Conservation (phyloP, 2,329 filamentous ascomycete genomes). For the Exophiala sp. region DNA sequence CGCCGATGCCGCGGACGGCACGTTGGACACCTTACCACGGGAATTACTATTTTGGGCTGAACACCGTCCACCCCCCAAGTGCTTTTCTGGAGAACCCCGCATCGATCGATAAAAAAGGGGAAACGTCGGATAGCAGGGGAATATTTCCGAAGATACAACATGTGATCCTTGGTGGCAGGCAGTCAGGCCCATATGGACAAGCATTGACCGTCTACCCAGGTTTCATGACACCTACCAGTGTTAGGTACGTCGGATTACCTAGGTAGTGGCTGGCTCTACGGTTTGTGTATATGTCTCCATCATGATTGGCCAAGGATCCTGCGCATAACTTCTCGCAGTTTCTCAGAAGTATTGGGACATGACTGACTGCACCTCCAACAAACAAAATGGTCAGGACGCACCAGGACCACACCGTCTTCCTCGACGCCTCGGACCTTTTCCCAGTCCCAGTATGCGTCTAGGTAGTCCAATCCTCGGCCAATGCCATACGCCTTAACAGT, state of each 20-base stretch:
- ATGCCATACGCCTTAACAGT: slow-evolving; percentile 50
- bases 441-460: slow-evolving; percentile 63
- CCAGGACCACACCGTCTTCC: slow-evolving; percentile 56
- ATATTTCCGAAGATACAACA: background rate
- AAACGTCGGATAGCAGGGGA: background rate
- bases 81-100: too few relatives aligned
- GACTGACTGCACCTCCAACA: slow-evolving; percentile 44
- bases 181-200: too few relatives aligned
- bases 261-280: too few relatives aligned
- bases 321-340: background rate
- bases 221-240: too few relatives aligned
- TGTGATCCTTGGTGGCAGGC: too few relatives aligned
- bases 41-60: background rate
- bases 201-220: too few relatives aligned
- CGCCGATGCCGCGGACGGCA: background rate
- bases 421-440: slow-evolving; percentile 49
- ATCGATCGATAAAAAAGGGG: too few relatives aligned
- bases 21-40: background rate
- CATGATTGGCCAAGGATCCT: background rate
- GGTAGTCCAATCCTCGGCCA: slow-evolving; percentile 56
- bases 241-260: too few relatives aligned
- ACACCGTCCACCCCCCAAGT: background rate
- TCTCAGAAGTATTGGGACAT: background rate
- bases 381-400: slow-evolving; percentile 58
- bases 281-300: too few relatives aligned